These are phyloP conservation scores for Alliaria petiolata DNA, from an alignment of 345 rosid species.

Conservation along the genomic window DNA sequence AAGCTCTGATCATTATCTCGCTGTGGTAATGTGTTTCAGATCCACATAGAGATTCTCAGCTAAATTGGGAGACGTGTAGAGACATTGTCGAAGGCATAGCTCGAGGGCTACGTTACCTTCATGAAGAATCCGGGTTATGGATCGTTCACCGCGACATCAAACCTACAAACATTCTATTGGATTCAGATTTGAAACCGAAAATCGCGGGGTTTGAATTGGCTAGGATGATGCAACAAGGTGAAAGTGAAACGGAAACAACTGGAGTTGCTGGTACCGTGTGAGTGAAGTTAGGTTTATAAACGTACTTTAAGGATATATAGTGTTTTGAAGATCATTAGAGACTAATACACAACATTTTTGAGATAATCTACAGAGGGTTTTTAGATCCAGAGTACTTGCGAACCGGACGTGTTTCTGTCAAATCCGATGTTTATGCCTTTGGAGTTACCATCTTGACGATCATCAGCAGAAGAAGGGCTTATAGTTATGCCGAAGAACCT, in stretches of 20 bases:
- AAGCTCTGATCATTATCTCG: not conserved
- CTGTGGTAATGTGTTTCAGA: not conserved
- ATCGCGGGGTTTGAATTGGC: slow-evolving; percentile 19
- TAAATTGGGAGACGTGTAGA: slow-evolving; percentile 23
- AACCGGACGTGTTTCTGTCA: not conserved
- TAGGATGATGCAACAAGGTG: slow-evolving; percentile 6
- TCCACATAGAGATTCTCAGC: slow-evolving; percentile 1
- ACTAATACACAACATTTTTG: not conserved
- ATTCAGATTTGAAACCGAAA: slow-evolving; percentile 12
- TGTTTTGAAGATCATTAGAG: not conserved
- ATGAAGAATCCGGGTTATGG: slow-evolving; percentile 17
- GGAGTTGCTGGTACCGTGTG: not conserved
- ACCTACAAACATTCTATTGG: slow-evolving; percentile 12
- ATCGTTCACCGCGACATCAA: slow-evolving; percentile 21
- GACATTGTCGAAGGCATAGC: slow-evolving; percentile 25
- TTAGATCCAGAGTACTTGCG: not conserved
- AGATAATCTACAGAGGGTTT: not conserved
- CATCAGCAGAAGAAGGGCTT: slow-evolving; percentile 3
- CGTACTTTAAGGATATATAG: no score
- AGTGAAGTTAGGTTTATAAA: slow-evolving; percentile 7
- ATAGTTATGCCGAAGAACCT: not conserved
- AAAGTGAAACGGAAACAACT: not conserved
- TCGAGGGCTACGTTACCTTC: slow-evolving; percentile 20
- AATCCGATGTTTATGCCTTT: slow-evolving; percentile 29
- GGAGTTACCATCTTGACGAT: slow-evolving; percentile 26